These are phyloP conservation scores for Ophiostoma piceae DNA, from an alignment of 2,329 filamentous ascomycete species.

Conservation along the genomic window DNA sequence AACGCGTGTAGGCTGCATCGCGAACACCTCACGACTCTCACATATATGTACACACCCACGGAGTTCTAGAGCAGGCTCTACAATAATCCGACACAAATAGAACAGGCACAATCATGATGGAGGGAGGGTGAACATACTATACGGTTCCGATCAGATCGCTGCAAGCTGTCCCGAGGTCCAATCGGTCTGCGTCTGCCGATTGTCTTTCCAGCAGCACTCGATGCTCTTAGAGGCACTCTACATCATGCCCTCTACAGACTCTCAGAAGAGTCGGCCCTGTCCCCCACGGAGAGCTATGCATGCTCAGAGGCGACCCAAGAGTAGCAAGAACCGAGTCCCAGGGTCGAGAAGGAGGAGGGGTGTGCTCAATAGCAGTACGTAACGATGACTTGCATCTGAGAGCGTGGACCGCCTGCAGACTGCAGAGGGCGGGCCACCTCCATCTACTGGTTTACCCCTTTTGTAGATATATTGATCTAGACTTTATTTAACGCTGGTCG, in stretches of 20 bases:
- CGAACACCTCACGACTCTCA: background rate
- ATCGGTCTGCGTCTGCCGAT: background rate
- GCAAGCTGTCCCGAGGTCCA: background rate
- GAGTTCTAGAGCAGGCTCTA: background rate
- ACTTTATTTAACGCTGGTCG: background rate
- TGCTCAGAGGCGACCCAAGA: background rate
- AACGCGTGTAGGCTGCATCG: background rate
- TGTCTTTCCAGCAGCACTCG: background rate
- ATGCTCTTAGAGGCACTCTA: background rate
- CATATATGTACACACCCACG: background rate
- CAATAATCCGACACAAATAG: background rate
- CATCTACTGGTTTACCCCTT: no score
- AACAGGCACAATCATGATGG: background rate
- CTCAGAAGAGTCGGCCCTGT: background rate
- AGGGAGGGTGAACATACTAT: background rate
- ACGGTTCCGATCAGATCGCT: background rate
- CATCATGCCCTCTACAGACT: background rate
- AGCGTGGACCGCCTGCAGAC: background rate
- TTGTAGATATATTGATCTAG: background rate
- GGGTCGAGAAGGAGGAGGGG: background rate
- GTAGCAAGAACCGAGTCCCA: background rate
- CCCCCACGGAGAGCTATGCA: slow-evolving; percentile 1
- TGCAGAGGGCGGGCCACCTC: background rate
- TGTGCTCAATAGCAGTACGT: background rate
- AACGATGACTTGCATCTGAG: slow-evolving; percentile 4